phyloP scores from a whole-genome alignment of 2,329 filamentous ascomycete species.

The Botrytis byssoidea region DNA sequence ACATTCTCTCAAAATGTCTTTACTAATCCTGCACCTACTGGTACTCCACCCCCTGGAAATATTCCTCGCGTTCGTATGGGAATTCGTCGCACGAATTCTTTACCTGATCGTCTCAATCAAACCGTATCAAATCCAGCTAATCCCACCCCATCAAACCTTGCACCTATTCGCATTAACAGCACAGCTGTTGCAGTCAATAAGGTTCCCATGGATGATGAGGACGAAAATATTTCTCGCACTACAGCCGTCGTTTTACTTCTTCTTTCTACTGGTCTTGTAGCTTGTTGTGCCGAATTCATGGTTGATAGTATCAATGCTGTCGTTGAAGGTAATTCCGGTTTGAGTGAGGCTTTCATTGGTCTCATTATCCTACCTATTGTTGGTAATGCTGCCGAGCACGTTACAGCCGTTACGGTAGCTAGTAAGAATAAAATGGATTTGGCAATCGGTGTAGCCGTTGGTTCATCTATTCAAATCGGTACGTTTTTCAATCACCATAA shows the following conservation, averaged over 20 bases:
- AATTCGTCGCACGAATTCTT: constrained; percentile 71
- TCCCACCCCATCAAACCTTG: constrained; percentile 19
- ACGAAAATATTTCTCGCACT: constrained; percentile 52
- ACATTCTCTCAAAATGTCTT: constrained; percentile 73
- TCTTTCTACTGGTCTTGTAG: constrained; percentile 63
- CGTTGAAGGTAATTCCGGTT: constrained; percentile 49
- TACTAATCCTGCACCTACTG: constrained; percentile 41
- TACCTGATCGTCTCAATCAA: constrained; percentile 65
- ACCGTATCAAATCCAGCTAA: constrained; percentile 20
- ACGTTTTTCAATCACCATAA: constrained; percentile 19
- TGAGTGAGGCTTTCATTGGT: constrained; percentile 68
- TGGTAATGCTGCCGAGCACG: constrained; percentile 71
- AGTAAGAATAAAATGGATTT: constrained; percentile 76
- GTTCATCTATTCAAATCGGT: constrained; percentile 69
- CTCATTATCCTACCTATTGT: constrained; percentile 72
- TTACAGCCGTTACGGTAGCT: constrained; percentile 68
- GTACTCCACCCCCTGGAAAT: constrained; percentile 40
- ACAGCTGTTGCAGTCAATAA: constrained; percentile 33
- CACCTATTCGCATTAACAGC: constrained; percentile 29
- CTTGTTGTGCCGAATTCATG: constrained; percentile 68
- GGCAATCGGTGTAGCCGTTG: constrained; percentile 69
- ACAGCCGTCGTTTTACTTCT: constrained; percentile 62
- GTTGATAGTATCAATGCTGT: constrained; percentile 66
- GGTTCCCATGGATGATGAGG: constrained; percentile 38
- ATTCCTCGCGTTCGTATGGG: constrained; percentile 59